A percentile compares a stretch with the other conserved stretches of the same genome.
Evolutionary conservation across 148 eudicot species (phyloP).

Genomic region (Vaccinium macrocarpon): DNA sequence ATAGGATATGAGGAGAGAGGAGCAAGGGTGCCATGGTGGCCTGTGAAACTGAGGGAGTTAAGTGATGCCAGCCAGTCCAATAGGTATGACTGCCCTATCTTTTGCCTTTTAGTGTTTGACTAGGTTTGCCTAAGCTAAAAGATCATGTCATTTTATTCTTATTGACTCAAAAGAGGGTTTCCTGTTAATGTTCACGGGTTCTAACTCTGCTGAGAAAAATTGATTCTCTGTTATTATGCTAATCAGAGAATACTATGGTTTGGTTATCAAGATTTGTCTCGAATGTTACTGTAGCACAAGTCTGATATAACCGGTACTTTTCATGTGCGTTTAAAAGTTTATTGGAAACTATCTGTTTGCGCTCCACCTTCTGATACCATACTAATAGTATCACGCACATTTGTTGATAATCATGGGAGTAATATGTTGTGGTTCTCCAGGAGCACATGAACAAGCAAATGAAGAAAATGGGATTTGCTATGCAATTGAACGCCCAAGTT

Average conservation of each 20-base stretch:
- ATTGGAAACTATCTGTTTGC: not conserved
- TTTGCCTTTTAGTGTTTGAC: not conserved
- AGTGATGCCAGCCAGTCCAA: not conserved
- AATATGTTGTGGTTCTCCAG: conserved; percentile 27
- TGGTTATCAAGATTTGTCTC: not conserved
- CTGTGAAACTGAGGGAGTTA: not conserved
- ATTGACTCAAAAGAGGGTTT: not conserved
- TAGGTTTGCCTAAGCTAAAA: not conserved
- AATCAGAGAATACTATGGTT: not conserved
- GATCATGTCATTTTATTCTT: not conserved
- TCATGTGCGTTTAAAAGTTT: not conserved
- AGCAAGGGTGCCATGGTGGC: not conserved
- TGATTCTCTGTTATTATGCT: not conserved
- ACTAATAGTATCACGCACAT: not conserved
- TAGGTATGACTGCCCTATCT: not conserved
- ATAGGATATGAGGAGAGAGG: not conserved
- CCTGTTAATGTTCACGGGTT: not conserved
- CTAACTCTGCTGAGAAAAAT: too few relatives aligned
- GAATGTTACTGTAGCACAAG: not conserved
- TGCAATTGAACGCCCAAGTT: not conserved
- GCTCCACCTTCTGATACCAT: not conserved
- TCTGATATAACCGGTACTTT: not conserved
- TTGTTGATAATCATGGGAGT: not conserved
- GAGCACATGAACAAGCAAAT: conserved; percentile 36
- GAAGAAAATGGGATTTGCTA: conserved; percentile 13